Conservation (phyloP, 2,329 filamentous ascomycete species). For the Colletotrichum godetiae region DNA sequence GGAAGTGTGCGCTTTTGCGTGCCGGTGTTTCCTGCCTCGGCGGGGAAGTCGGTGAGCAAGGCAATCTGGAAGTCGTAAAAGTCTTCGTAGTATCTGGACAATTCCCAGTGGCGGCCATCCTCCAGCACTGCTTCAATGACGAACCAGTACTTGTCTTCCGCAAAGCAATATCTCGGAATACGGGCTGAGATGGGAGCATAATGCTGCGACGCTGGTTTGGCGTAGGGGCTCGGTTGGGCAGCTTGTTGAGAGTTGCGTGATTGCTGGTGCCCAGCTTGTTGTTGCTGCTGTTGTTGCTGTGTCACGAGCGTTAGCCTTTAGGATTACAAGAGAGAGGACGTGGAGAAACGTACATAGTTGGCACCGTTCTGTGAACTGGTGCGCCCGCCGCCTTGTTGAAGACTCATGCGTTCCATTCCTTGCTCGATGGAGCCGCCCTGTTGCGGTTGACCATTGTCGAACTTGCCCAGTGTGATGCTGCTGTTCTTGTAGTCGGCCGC, state of each 20-base stretch:
- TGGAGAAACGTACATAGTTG: slow-evolving; percentile 56
- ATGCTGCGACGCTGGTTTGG: slow-evolving; percentile 63
- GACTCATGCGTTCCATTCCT: slow-evolving; percentile 82
- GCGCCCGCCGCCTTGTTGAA: slow-evolving; percentile 67
- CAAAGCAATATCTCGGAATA: slow-evolving; percentile 94
- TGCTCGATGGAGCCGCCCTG: slow-evolving; percentile 70
- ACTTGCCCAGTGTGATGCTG: slow-evolving; percentile 95
- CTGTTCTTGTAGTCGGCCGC: slow-evolving; percentile 99
- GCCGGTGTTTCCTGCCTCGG: slow-evolving; percentile 89
- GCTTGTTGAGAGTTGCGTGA: slow-evolving; percentile 43
- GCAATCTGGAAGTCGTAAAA: slow-evolving; percentile 99
- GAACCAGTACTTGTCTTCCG: slow-evolving; percentile 99
- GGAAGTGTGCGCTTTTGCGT: slow-evolving; percentile 84
- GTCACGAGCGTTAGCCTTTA: background rate
- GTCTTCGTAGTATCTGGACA: slow-evolving; percentile 96
- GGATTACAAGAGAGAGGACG: too few relatives aligned
- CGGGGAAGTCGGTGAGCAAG: slow-evolving; percentile 89
- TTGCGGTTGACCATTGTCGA: slow-evolving; percentile 67
- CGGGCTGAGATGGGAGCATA: slow-evolving; percentile 84
- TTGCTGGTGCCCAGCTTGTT: slow-evolving; percentile 43
- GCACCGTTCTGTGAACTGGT: slow-evolving; percentile 60
- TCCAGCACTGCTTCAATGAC: slow-evolving; percentile 92
- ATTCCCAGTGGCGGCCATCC: slow-evolving; percentile 90
- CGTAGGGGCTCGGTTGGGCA: slow-evolving; percentile 52
- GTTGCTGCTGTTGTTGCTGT: slow-evolving; percentile 24